Conservation (phyloP, 345 rosid species). For the Aegle marmelos region DNA sequence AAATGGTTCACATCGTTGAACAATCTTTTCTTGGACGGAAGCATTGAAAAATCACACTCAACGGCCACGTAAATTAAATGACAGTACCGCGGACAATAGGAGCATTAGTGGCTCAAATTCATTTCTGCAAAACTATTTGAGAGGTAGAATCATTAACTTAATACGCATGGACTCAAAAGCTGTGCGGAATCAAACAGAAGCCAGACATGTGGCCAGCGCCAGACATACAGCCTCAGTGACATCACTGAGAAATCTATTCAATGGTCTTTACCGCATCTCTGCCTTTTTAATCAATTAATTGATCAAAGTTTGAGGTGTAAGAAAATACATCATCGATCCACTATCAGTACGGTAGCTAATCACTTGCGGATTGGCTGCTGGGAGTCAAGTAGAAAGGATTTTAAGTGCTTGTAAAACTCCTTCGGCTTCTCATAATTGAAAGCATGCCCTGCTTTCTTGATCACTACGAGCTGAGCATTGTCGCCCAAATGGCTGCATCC, state of each 20-base stretch:
- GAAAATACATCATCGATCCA: no score
- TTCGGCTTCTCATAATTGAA: conserved; percentile 55
- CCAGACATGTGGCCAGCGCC: no score
- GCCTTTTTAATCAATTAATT: no score
- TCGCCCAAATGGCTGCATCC: conserved; percentile 55
- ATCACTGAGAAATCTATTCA: neutral
- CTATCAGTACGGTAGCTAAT: no score
- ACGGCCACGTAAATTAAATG: no score
- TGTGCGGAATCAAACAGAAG: neutral
- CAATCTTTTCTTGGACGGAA: neutral
- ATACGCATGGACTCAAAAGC: neutral
- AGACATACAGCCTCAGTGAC: no score
- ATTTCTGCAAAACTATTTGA: neutral
- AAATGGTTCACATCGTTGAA: no score
- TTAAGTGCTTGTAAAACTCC: conserved; percentile 42
- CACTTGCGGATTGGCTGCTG: neutral
- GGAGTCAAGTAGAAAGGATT: conserved; percentile 41
- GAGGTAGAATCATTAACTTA: neutral
- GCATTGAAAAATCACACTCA: neutral
- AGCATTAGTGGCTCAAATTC: neutral
- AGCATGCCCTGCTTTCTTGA: conserved; percentile 68
- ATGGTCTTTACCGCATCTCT: no score
- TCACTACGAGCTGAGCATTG: conserved; percentile 45
- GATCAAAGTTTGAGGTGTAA: no score
- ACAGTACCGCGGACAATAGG: neutral